These are phyloP conservation scores for Naganishia kalamii DNA, from an alignment of 768 basidiomycete genomes.

Conservation along the genomic window DNA sequence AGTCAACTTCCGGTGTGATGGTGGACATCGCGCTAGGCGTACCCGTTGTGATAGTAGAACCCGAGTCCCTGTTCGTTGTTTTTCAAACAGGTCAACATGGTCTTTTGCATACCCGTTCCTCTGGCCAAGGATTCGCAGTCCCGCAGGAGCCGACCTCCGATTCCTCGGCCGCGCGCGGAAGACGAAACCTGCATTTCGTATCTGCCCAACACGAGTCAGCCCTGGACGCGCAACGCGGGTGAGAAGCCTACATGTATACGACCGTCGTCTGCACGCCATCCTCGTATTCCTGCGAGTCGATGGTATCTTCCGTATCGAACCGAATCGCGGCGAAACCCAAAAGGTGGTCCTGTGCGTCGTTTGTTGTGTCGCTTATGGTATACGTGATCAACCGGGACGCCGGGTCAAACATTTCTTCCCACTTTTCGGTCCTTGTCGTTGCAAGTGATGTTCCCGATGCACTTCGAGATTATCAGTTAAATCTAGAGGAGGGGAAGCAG, in stretches of 20 bases:
- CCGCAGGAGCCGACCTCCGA: neutral
- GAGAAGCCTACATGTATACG: neutral
- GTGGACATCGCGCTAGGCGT: neutral
- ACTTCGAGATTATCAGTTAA: neutral
- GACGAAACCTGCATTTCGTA: slow-evolving; percentile 11
- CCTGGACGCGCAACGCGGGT: neutral
- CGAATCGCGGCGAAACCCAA: slow-evolving; percentile 6
- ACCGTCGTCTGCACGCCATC: slow-evolving; percentile 1
- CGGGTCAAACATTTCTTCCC: slow-evolving; percentile 4
- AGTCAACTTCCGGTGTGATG: neutral
- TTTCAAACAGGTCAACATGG: slow-evolving; percentile 5
- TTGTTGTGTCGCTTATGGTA: neutral
- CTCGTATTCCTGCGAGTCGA: slow-evolving; percentile 7
- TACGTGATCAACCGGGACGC: neutral
- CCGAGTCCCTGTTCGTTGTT: neutral
- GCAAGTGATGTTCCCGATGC: slow-evolving; percentile 3
- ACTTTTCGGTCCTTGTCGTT: neutral
- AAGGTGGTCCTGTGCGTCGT: neutral
- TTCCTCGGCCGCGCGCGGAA: neutral
- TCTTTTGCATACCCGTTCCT: slow-evolving; percentile 3
- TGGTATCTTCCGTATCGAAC: slow-evolving; percentile 9
- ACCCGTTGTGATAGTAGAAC: slow-evolving; percentile 12
- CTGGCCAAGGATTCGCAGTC: slow-evolving; percentile 4
- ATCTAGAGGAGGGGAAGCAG: neutral
- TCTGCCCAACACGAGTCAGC: neutral